Conservation (phyloP, 805 yeast genomes). For the Jamesozyma hellenica region DNA sequence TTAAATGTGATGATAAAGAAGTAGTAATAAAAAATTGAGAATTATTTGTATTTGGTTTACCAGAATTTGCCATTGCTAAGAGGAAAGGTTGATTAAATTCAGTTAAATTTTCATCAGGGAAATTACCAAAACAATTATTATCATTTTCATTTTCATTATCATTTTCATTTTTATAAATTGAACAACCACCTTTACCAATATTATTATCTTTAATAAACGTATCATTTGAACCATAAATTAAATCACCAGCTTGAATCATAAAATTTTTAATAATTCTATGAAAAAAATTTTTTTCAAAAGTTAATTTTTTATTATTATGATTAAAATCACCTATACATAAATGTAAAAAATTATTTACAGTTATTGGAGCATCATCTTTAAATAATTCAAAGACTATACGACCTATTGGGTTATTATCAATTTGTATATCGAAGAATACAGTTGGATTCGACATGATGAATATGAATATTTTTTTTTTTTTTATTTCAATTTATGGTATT, state of each 20-base stretch:
- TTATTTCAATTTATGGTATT: not conserved
- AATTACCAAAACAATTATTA: constrained; percentile 29
- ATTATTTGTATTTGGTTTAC: constrained; percentile 38
- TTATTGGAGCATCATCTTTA: constrained; percentile 43
- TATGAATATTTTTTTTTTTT: not conserved
- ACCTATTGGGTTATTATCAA: constrained; percentile 38
- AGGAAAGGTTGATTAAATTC: constrained; percentile 37
- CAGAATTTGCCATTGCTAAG: constrained; percentile 57
- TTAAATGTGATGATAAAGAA: constrained; percentile 59
- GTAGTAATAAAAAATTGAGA: constrained; percentile 69
- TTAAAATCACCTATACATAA: constrained; percentile 34
- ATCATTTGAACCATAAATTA: constrained; percentile 31
- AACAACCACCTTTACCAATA: constrained; percentile 38
- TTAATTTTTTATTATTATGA: constrained; percentile 18
- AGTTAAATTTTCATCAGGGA: constrained; percentile 49
- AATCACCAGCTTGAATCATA: constrained; percentile 62
- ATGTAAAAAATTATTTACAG: constrained; percentile 41
- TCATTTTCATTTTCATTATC: constrained; percentile 12
- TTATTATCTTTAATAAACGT: constrained; percentile 16
- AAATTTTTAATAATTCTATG: constrained; percentile 60
- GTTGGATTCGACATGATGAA: not conserved
- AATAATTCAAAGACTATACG: constrained; percentile 52
- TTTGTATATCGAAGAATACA: constrained; percentile 43
- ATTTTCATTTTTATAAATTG: constrained; percentile 30
- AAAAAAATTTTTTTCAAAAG: constrained; percentile 40